Evolutionary conservation across 208 protist species (phyloP).

Genomic region (Porcisia hertigi): DNA sequence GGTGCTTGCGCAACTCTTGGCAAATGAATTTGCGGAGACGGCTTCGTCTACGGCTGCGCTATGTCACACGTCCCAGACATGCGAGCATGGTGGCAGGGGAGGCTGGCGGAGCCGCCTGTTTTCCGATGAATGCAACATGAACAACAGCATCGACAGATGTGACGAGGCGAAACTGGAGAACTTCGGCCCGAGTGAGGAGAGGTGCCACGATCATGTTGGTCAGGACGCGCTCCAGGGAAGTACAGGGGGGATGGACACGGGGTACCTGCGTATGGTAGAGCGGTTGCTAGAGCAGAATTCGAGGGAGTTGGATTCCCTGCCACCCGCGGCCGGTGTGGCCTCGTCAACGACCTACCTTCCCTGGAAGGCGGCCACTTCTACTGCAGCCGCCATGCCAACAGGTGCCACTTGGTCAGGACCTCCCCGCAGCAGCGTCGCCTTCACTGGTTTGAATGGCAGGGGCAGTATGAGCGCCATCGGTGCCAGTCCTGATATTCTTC

Average conservation of each 20-base stretch:
- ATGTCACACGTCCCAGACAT: neutral
- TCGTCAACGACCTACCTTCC: neutral
- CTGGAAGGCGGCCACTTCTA: neutral
- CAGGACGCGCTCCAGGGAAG: neutral
- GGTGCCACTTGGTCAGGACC: neutral
- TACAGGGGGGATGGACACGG: conserved; percentile 10
- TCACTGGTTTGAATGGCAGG: neutral
- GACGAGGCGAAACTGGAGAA: neutral
- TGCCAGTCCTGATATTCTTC: conserved; percentile 24
- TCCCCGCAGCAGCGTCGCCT: neutral
- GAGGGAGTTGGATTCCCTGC: conserved; percentile 29
- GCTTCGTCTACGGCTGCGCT: neutral
- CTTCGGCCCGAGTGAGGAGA: conserved; percentile 3
- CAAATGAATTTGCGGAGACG: conserved; percentile 4
- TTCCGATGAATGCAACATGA: conserved; percentile 3
- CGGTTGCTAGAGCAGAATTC: conserved; percentile 33
- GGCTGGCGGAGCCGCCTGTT: neutral
- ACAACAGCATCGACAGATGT: neutral
- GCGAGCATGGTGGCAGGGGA: neutral
- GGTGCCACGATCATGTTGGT: neutral
- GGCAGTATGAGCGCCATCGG: neutral
- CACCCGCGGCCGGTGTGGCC: conserved; percentile 4
- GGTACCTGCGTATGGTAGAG: conserved; percentile 38
- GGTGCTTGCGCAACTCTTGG: conserved; percentile 41
- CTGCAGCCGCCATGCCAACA: neutral